A percentile compares a stretch with the other conserved stretches of the same genome.
These are phyloP conservation scores for Hypoxylon subgilvum DNA, from an alignment of 495 filamentous ascomycete genomes.

Conservation along the genomic window DNA sequence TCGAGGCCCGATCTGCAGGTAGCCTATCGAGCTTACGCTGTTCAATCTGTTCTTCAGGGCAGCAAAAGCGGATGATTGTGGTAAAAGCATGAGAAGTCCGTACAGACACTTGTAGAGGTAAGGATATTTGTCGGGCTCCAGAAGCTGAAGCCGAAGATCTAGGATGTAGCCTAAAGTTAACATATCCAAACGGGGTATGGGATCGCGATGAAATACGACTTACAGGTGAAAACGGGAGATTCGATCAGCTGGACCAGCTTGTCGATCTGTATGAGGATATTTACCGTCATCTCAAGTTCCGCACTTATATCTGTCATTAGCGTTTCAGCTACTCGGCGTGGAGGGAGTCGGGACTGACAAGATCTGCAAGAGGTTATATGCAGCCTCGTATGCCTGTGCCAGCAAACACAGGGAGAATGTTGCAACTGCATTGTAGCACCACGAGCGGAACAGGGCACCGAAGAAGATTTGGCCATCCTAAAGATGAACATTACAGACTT, in stretches of 20 bases:
- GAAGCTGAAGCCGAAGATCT: conserved; percentile 94
- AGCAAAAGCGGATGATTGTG: conserved; percentile 95
- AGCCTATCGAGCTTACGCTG: conserved; percentile 94
- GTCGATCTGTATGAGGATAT: conserved; percentile 98
- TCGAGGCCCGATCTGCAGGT: conserved; percentile 82
- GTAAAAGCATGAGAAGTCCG: conserved; percentile 95
- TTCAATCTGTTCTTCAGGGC: conserved; percentile 96
- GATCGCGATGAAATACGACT: conserved; percentile 31
- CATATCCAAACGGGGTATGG: background rate
- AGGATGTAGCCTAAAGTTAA: conserved; percentile 20
- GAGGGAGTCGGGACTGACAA: conserved; percentile 68
- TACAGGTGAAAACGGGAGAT: conserved; percentile 97
- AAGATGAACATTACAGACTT: too few species aligned
- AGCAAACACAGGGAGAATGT: conserved; percentile 95
- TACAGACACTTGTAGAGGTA: conserved; percentile 98
- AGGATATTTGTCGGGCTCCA: conserved; percentile 97
- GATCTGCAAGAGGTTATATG: conserved; percentile 93
- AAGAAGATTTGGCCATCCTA: conserved; percentile 96
- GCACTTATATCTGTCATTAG: conserved; percentile 64
- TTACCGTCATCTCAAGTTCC: conserved; percentile 98
- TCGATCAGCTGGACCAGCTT: conserved; percentile 98
- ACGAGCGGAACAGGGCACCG: conserved; percentile 89
- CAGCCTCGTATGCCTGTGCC: conserved; percentile 98
- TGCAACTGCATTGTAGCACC: conserved; percentile 98
- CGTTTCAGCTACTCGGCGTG: background rate